Conservation (phyloP, 2,329 filamentous ascomycete species). For the Anisogramma anomala region DNA sequence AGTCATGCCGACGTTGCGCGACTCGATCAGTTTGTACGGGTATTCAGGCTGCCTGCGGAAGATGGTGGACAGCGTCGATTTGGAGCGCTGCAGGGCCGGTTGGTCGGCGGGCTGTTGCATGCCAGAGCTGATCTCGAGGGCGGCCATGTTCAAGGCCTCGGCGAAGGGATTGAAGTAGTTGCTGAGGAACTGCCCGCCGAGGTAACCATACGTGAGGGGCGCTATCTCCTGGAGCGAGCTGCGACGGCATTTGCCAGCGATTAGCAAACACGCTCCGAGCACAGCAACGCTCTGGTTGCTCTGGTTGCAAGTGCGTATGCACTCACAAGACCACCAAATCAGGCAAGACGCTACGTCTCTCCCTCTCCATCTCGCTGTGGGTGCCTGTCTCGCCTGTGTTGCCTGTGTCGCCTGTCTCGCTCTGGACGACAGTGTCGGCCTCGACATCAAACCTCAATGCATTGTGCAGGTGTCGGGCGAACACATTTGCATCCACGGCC, state of each 20-base stretch:
- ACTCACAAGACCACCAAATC: constrained; percentile 48
- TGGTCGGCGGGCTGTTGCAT: background rate
- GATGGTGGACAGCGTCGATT: constrained; percentile 14
- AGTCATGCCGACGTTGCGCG: constrained; percentile 77
- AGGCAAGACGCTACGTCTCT: constrained; percentile 31
- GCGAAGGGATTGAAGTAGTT: constrained; percentile 65
- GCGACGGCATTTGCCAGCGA: constrained; percentile 14
- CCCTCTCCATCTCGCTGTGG: background rate
- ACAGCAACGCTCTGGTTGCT: background rate
- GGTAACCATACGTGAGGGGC: constrained; percentile 71
- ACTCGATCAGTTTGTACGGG: constrained; percentile 58
- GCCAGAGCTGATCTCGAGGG: constrained; percentile 27
- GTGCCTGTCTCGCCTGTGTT: background rate
- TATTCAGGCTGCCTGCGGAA: constrained; percentile 16
- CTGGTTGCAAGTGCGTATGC: background rate
- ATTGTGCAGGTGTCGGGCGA: constrained; percentile 58
- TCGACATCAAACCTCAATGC: constrained; percentile 34
- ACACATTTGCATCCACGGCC: constrained; percentile 55
- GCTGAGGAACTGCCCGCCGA: constrained; percentile 67
- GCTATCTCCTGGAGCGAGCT: constrained; percentile 84
- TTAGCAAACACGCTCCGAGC: background rate
- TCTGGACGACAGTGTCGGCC: constrained; percentile 20
- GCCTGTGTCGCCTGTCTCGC: background rate
- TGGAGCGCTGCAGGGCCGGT: constrained; percentile 6
- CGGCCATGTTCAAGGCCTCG: constrained; percentile 60